phyloP scores from a whole-genome alignment of 2,329 filamentous ascomycete species.

The Exophiala oligosperma region DNA sequence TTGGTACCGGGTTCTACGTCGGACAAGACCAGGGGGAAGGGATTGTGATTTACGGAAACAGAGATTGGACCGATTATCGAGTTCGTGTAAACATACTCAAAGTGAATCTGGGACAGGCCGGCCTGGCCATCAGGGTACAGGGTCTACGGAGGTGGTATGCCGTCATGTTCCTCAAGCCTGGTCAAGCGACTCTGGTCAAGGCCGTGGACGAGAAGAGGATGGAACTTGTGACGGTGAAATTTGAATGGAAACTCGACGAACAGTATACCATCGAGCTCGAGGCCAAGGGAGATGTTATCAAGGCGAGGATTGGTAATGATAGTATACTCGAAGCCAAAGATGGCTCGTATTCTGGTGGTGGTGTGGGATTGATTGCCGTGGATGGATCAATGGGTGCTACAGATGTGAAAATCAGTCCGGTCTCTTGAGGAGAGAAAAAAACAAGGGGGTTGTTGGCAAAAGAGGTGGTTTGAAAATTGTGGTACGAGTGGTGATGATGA shows the following conservation, averaged over 20 bases:
- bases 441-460: too few species aligned
- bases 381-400: background rate
- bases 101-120: conserved; percentile 3
- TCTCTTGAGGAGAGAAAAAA: too few species aligned
- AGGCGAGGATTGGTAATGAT: background rate
- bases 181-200: background rate
- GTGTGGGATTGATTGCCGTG: background rate
- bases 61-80: conserved; percentile 3
- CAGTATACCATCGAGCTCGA: background rate
- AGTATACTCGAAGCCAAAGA: background rate
- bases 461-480: too few species aligned
- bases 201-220: conserved; percentile 4
- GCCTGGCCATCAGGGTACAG: background rate
- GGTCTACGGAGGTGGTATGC: conserved; percentile 1
- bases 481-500: too few species aligned
- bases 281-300: background rate
- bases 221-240: background rate
- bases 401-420: background rate
- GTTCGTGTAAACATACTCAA: background rate
- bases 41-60: conserved; percentile 1
- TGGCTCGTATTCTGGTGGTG: background rate
- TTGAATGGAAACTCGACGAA: conserved; percentile 1
- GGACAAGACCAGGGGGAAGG: conserved; percentile 3
- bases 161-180: background rate
- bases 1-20: background rate